Evolutionary conservation across 257 asterid species (phyloP).

Genomic region (Scutellaria minor): DNA sequence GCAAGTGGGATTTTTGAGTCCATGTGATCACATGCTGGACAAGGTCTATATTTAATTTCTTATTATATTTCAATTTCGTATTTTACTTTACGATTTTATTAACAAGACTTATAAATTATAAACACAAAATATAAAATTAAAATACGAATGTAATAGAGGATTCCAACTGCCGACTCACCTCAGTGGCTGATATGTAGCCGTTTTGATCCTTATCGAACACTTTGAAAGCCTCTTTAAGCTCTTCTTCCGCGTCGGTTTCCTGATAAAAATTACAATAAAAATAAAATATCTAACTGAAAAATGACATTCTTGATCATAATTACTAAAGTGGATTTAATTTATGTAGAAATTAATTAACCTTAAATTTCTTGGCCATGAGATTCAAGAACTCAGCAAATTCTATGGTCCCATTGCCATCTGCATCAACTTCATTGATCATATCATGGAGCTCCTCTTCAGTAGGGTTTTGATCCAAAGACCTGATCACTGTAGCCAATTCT

Average conservation of each 20-base stretch:
- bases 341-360: slow-evolving; percentile 23
- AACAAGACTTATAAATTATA: too few species aligned
- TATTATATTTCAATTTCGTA: slow-evolving; percentile 3
- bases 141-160: neutral
- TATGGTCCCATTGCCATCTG: slow-evolving; percentile 54
- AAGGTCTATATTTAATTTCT: neutral
- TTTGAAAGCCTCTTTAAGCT: slow-evolving; percentile 55
- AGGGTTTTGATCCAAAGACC: slow-evolving; percentile 51
- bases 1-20: slow-evolving; percentile 19
- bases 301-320: neutral
- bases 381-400: slow-evolving; percentile 55
- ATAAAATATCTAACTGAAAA: neutral
- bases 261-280: neutral
- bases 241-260: slow-evolving; percentile 57
- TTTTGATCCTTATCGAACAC: slow-evolving; percentile 57
- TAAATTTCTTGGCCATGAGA: slow-evolving; percentile 58
- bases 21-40: neutral
- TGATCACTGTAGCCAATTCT: slow-evolving; percentile 50
- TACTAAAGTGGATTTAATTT: neutral
- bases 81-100: neutral
- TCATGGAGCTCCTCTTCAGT: slow-evolving; percentile 53
- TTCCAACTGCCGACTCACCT: slow-evolving; percentile 28
- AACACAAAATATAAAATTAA: too few species aligned
- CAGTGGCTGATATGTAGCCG: slow-evolving; percentile 55
- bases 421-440: slow-evolving; percentile 55